Base-by-base conservation (phyloP, 2,329 filamentous ascomycete genomes). In the Diaporthe australafricana region DNA sequence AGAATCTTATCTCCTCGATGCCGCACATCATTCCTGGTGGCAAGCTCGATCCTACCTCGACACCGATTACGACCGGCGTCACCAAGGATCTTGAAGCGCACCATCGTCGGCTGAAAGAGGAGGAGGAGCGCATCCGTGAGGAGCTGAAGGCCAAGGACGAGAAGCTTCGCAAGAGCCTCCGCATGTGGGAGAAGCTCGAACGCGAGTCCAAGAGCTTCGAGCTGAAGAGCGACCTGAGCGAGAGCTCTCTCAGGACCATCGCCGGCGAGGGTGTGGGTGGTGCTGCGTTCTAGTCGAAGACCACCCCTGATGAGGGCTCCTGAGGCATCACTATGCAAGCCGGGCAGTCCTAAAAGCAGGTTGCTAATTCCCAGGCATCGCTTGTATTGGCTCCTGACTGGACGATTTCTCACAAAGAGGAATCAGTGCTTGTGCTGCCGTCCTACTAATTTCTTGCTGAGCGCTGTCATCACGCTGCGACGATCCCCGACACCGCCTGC, bases 51-150 rank as follows among this genome's bases (percentile, higher is more conserved):
- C 83, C 85, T 1, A 78, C 81, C 22, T 81, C 85, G 75, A 77
- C 83, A 1, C 82, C 86, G 2, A 75, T 87, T 52, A 78, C 79
- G 9, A 82, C 83, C 0, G 87, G 88, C 20, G 85, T 90, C 30
- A 83, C 85, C 40, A 84, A 85, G 14, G 88, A 90, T 53, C 79
- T 89, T 20, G 87, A 89, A 73, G 78, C 84, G n/a, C 87, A 89
- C 77, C 86, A 84, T 75, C 82, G 83, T 42, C 87, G 87, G 72
- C 82, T 90, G 14, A 84, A 83, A 71, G 88, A 90, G 48, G 89
- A 91, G 56, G 89, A 90, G 76, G 88, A 90, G 77, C 86, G 85
- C 73, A 76, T 89, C 45, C 84, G 89, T 1, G 84, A 87, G 52
- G 88, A 90, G 68, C 79, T 89, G 38, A 83, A 85, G 25, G 76